Conservation (phyloP, 306 rosid species). For the Vigna mungo region DNA sequence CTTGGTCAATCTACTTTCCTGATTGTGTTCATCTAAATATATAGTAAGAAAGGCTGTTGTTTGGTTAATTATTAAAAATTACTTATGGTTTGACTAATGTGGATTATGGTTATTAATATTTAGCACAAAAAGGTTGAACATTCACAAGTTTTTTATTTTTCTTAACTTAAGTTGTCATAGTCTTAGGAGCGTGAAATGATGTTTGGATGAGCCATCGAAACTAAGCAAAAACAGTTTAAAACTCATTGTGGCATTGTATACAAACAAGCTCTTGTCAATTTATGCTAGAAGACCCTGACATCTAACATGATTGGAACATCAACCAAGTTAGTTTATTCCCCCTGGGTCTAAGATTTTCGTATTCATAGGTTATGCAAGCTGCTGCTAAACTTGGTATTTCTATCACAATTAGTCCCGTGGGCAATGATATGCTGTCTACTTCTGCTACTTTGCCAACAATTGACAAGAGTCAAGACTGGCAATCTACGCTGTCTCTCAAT, state of each 20-base stretch:
- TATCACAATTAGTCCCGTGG: conserved; percentile 75
- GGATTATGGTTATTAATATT: conserved; percentile 20
- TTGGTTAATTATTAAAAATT: conserved; percentile 12
- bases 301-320: conserved; percentile 24
- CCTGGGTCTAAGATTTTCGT: conserved; percentile 37
- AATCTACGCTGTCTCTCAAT: conserved; percentile 70
- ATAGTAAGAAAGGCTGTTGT: no score
- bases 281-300: conserved; percentile 35
- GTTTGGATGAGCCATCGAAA: conserved; percentile 3
- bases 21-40: neutral
- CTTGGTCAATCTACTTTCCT: neutral
- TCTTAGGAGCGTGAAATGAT: conserved; percentile 11
- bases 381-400: conserved; percentile 86
- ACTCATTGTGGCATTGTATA: neutral
- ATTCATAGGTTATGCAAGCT: conserved; percentile 74
- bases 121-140: neutral
- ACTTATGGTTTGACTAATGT: conserved; percentile 13
- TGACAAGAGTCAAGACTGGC: conserved; percentile 85
- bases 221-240: conserved; percentile 25
- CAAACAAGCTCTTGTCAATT: conserved; percentile 22
- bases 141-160: conserved; percentile 20
- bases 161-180: conserved; percentile 15
- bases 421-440: conserved; percentile 62
- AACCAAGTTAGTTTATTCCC: conserved; percentile 22
- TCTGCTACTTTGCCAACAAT: conserved; percentile 59